Base-by-base conservation (phyloP, 352 stramenopile species). In the Globisporangium orthogonon region DNA sequence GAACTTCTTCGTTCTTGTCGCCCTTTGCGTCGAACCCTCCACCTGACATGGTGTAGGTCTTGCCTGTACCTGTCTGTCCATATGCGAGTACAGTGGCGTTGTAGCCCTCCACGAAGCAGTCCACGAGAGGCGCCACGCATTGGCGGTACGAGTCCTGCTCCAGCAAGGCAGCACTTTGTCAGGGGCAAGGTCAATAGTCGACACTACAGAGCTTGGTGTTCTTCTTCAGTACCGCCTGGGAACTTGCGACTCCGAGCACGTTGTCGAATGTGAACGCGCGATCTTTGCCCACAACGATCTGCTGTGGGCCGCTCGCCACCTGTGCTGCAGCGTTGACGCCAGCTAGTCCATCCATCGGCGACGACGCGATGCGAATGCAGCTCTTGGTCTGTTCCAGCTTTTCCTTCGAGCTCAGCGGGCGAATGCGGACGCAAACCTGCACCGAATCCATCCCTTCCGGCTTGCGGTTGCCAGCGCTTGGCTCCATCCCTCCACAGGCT, bases 31-130 rank as follows among this genome's bases (percentile, higher is more conserved):
- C 74, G 33, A 74, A 81, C 31, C 75, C 75, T 18, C 69, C 60
- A 14, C 83, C 83, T 9, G 78, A 83, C 93, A 98, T 98, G 0
- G 95, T 99, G 60, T 97, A 95, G 0, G 96, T 98, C 69, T 98
- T 98, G 47, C 96, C 94, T 1, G 81, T 96, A 6, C 87, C 87
- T 23, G 89, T 95, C 35, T 96, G 85, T 1, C 83, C 87, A 48
- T 96, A 95, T 10, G 86, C 85, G 29, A 94, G 60, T 40, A 95
- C 76, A 2, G 82, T 90, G 29, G 83, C 83, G 52, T 94, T 94
- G 62, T 94, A 94, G 33, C 83, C 83, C 48, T 91, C 77, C 14
- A 90, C 63, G 54, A 91, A 94, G n/a, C 82, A 70, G 18, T 90
- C 51, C 7, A 96, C 72, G 10, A 96, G 61, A 30, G 80, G 70